Evolutionary conservation across 345 rosid genomes (phyloP), one percentile per base, ranked within the genome.

Genomic region (Erucastrum elatum): DNA sequence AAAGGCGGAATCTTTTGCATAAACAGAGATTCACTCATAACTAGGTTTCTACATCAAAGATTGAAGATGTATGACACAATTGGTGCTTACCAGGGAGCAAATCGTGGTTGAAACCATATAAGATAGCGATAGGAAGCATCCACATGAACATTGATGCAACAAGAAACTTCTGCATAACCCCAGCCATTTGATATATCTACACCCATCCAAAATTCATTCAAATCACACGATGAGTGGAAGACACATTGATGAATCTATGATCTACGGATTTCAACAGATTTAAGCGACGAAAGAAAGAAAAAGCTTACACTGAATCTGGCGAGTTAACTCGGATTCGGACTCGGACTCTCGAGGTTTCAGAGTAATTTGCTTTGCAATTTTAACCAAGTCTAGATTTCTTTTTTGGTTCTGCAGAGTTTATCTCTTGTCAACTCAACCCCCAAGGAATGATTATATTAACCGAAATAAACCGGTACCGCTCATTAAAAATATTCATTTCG

Each of bases 111-210:
- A 89, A 92, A 44, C 88, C 94, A 83, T 86, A 90, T n/a, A 93
- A 82, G 53, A 93, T 86, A 2, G 83, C 88, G 69, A 93, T 59
- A 10, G 99, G 99, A 70, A 85, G 87, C 58, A 83, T 83, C 99
- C 98, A 95, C 96, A 95, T 89, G 26, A 93, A 84, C 87, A 90
- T 73, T 6, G 96, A 95, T 4, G 96, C 85, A 68, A 93, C 35
- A 71, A 91, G 79, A 76, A 95, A 93, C 84, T 88, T 95, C 79
- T 82, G 84, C 66, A 89, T 72, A 31, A 90, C 94, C 80, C 77
- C 80, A 72, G 86, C 81, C 97, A 92, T 91, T 12, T 49, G 56
- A 53, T 53, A 70, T 41, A 59, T 27, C 25, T 29, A 29, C 31
- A 29, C 31, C 31, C 68, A 64, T 31, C 75, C 58, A 34, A 41